phyloP scores from a whole-genome alignment of 192 early-diverging fungal species.

The Backusella sp. region DNA sequence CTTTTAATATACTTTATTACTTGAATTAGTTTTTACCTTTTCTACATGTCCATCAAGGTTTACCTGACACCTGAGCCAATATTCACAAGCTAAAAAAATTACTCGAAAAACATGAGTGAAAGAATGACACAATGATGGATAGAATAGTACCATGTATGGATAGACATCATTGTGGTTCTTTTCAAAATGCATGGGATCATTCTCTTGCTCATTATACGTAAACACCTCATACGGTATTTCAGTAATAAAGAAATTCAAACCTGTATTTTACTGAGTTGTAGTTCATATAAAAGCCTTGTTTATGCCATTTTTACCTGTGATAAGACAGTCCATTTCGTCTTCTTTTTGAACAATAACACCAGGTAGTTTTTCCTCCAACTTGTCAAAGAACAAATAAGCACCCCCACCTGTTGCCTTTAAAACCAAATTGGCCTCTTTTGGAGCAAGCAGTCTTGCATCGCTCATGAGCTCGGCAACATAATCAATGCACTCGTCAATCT shows the following conservation, averaged over 20 bases:
- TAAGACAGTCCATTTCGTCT: slow-evolving; percentile 93
- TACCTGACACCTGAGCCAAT: slow-evolving; percentile 94
- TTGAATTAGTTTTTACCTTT: neutral
- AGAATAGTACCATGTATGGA: slow-evolving; percentile 75
- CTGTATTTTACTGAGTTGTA: slow-evolving; percentile 26
- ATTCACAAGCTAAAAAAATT: slow-evolving; percentile 73
- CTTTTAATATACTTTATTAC: slow-evolving; percentile 77
- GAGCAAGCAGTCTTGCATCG: slow-evolving; percentile 31
- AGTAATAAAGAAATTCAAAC: slow-evolving; percentile 89
- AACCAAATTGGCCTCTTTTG: slow-evolving; percentile 45
- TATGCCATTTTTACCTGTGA: slow-evolving; percentile 47
- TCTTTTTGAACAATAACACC: slow-evolving; percentile 78
- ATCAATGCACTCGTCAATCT: slow-evolving; percentile 84
- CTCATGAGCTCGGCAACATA: slow-evolving; percentile 72
- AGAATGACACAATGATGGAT: slow-evolving; percentile 60
- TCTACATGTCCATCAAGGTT: neutral
- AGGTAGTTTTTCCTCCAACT: slow-evolving; percentile 39
- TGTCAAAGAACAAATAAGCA: slow-evolving; percentile 73
- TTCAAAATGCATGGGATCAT: slow-evolving; percentile 63
- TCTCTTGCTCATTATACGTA: slow-evolving; percentile 78
- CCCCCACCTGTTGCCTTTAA: slow-evolving; percentile 90
- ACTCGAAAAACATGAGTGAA: slow-evolving; percentile 12
- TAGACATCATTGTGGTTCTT: slow-evolving; percentile 63
- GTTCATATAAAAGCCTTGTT: neutral
- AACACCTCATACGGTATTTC: slow-evolving; percentile 94